phyloP scores from a whole-genome alignment of 202 grass and related monocot species.

The Hordeum pubiflorum region DNA sequence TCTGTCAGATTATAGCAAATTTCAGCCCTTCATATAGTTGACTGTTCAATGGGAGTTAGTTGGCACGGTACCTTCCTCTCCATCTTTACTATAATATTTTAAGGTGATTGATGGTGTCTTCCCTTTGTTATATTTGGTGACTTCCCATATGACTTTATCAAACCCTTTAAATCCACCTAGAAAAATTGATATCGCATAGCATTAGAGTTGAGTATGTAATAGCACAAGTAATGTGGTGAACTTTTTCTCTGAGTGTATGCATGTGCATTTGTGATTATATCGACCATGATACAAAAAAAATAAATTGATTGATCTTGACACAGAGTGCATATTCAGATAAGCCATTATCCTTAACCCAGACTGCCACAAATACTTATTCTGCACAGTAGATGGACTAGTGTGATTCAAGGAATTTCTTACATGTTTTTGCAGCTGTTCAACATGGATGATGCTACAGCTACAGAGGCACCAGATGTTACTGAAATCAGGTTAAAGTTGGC shows the following conservation, averaged over 20 bases:
- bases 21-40: neutral
- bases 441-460: neutral
- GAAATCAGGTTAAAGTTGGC: neutral
- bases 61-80: constrained; percentile 45
- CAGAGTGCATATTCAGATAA: neutral
- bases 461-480: neutral
- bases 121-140: constrained; percentile 36
- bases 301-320: neutral
- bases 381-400: neutral
- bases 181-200: neutral
- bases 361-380: neutral
- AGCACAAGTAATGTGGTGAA: neutral
- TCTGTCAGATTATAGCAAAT: neutral
- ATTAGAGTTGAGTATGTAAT: constrained; percentile 11
- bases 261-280: constrained; percentile 2
- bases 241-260: neutral
- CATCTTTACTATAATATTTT: constrained; percentile 61
- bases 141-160: constrained; percentile 59
- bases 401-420: neutral
- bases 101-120: constrained; percentile 51
- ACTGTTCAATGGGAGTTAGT: neutral
- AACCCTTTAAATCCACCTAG: constrained; percentile 64
- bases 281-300: neutral
- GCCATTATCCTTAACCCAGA: neutral
- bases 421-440: neutral